Conservation (phyloP, 768 basidiomycete species). For the Rhodosporidiobolus sp. region DNA sequence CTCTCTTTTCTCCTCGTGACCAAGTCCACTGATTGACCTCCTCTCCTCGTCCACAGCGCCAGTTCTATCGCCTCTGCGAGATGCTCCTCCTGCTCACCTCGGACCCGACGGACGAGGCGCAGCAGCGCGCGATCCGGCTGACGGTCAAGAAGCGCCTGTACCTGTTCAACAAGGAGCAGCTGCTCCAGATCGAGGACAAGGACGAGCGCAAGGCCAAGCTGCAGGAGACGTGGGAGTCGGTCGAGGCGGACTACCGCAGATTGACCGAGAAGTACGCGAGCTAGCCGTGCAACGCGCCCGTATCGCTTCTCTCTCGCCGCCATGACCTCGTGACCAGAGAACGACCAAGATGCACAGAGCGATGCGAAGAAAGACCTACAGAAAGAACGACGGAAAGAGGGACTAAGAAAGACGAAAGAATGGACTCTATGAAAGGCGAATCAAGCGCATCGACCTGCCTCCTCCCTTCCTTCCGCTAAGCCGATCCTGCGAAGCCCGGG, state of each 20-base stretch:
- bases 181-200: constrained; percentile 79
- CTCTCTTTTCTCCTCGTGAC: neutral
- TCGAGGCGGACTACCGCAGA: constrained; percentile 77
- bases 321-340: too few species aligned
- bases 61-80: constrained; percentile 86
- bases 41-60: constrained; percentile 59
- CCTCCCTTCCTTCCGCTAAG: neutral
- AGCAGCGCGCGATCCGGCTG: constrained; percentile 67
- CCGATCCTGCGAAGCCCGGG: neutral
- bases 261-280: constrained; percentile 56
- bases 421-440: too few species aligned
- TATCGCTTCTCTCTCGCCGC: too few species aligned
- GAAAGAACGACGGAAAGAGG: too few species aligned
- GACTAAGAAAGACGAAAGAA: too few species aligned
- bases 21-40: neutral
- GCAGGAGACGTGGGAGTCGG: constrained; percentile 85
- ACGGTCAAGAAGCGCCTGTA: constrained; percentile 87
- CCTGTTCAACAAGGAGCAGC: constrained; percentile 71
- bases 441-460: too few species aligned
- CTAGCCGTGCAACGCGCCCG: too few species aligned
- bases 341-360: too few species aligned
- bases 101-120: constrained; percentile 11
- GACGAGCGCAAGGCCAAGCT: constrained; percentile 78
- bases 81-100: constrained; percentile 72
- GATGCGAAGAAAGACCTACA: too few species aligned